Conservation (phyloP, 371 early-diverging fungal species). For the Choanephora cucurbitarum region DNA sequence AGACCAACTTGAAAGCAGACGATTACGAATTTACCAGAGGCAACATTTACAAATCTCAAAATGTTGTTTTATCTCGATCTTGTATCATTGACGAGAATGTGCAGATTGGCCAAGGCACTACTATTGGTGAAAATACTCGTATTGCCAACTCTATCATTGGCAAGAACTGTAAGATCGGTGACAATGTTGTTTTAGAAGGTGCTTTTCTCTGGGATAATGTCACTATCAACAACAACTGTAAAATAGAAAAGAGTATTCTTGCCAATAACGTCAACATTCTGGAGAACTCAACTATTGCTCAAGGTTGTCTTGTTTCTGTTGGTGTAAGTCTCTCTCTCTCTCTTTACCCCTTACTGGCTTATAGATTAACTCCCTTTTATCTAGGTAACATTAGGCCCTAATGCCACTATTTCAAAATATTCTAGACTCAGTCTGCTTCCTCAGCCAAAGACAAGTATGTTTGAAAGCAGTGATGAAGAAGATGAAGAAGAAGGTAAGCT, state of each 20-base stretch:
- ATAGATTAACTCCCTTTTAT: neutral
- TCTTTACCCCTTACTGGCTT: too few species aligned
- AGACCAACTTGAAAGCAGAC: slow-evolving; percentile 74
- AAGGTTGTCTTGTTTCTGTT: slow-evolving; percentile 74
- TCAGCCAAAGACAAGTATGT: slow-evolving; percentile 46
- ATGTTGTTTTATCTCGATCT: slow-evolving; percentile 77
- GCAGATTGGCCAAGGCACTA: slow-evolving; percentile 75
- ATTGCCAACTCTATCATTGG: slow-evolving; percentile 85
- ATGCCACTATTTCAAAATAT: slow-evolving; percentile 66
- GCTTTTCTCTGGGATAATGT: slow-evolving; percentile 87
- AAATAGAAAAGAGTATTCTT: slow-evolving; percentile 70
- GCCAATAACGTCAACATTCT: slow-evolving; percentile 70
- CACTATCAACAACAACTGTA: slow-evolving; percentile 66
- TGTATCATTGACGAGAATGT: slow-evolving; percentile 81
- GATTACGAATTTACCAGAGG: slow-evolving; percentile 76
- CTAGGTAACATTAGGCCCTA: slow-evolving; percentile 78
- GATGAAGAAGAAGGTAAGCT: slow-evolving; percentile 45
- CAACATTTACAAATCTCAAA: slow-evolving; percentile 82
- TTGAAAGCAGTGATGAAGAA: slow-evolving; percentile 52
- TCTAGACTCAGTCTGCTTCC: slow-evolving; percentile 65
- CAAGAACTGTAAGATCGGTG: slow-evolving; percentile 75
- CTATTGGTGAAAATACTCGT: slow-evolving; percentile 74
- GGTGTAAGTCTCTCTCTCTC: too few species aligned
- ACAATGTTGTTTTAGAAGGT: slow-evolving; percentile 74
- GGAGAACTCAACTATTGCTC: slow-evolving; percentile 62